Evolutionary conservation across 352 stramenopile genomes (phyloP).

Genomic region (Thalassiosira ordinaria): DNA sequence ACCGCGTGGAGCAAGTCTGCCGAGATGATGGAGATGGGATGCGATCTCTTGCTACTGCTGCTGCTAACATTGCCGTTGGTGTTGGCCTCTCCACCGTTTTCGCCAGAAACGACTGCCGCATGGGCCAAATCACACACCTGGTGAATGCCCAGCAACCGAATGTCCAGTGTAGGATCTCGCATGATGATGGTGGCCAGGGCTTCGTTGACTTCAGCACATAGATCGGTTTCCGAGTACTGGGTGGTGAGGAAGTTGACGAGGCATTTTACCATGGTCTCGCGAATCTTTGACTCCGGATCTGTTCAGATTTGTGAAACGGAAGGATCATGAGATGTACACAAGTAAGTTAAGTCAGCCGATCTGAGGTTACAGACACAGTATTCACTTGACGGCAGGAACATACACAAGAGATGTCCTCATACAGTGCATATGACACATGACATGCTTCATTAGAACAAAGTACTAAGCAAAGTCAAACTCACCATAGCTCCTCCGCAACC

Average conservation of each 20-base stretch:
- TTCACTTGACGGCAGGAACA: too few species aligned
- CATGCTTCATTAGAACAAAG: not conserved
- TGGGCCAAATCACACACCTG: constrained; percentile 73
- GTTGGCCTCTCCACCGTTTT: not conserved
- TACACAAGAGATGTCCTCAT: too few species aligned
- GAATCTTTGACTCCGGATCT: constrained; percentile 62
- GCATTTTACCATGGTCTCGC: constrained; percentile 69
- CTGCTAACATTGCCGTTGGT: not conserved
- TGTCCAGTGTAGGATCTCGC: constrained; percentile 57
- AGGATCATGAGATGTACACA: too few species aligned
- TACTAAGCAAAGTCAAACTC: constrained; percentile 23
- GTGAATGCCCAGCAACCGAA: constrained; percentile 71
- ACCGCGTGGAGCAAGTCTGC: constrained; percentile 62
- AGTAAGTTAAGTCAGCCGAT: too few species aligned
- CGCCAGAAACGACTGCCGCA: constrained; percentile 17
- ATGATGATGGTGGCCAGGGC: constrained; percentile 53
- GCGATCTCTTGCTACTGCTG: not conserved
- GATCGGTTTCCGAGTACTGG: constrained; percentile 40
- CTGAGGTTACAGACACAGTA: too few species aligned
- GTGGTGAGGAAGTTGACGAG: constrained; percentile 58
- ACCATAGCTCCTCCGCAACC: constrained; percentile 63
- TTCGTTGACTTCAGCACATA: constrained; percentile 58
- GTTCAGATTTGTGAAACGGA: not conserved
- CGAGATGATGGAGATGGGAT: constrained; percentile 49
- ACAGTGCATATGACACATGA: too few species aligned